phyloP scores from a whole-genome alignment of 2,329 filamentous ascomycete species.

The Hirsutella rhossiliensis region DNA sequence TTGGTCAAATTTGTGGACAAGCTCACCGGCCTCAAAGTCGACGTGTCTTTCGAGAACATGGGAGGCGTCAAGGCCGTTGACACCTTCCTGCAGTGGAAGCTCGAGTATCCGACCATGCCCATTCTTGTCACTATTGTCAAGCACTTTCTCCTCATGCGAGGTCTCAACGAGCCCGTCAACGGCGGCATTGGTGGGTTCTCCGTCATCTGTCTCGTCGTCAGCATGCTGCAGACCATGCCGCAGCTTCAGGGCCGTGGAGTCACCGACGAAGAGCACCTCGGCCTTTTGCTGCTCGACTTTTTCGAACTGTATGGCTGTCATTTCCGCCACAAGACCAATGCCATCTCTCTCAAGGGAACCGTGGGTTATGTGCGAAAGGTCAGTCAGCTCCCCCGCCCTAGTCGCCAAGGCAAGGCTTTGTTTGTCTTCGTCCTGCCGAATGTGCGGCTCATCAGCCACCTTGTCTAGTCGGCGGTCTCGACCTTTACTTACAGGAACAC shows the following conservation, averaged over 20 bases:
- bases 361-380: constrained; percentile 64
- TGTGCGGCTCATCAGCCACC: background rate
- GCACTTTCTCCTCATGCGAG: constrained; percentile 81
- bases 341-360: constrained; percentile 66
- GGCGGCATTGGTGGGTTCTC: constrained; percentile 92
- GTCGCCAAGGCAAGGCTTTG: too few relatives aligned
- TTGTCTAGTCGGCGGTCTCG: constrained; percentile 27
- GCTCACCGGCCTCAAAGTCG: constrained; percentile 68
- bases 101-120: constrained; percentile 71
- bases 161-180: constrained; percentile 79
- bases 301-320: constrained; percentile 78
- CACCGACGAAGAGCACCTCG: constrained; percentile 54
- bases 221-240: constrained; percentile 72
- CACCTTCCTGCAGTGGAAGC: constrained; percentile 73
- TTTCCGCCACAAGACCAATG: constrained; percentile 58
- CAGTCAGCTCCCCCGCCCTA: constrained; percentile 1
- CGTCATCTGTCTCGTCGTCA: constrained; percentile 85
- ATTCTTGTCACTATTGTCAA: constrained; percentile 81
- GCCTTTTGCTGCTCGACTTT: constrained; percentile 75
- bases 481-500: constrained; percentile 43
- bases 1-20: constrained; percentile 83
- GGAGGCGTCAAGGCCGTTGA: constrained; percentile 69
- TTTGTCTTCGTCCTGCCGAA: background rate
- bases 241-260: constrained; percentile 50
- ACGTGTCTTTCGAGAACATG: constrained; percentile 89